These are phyloP conservation scores for Mesembryanthemum crystallinum DNA, from an alignment of 148 eudicot genomes.

Conservation along the genomic window DNA sequence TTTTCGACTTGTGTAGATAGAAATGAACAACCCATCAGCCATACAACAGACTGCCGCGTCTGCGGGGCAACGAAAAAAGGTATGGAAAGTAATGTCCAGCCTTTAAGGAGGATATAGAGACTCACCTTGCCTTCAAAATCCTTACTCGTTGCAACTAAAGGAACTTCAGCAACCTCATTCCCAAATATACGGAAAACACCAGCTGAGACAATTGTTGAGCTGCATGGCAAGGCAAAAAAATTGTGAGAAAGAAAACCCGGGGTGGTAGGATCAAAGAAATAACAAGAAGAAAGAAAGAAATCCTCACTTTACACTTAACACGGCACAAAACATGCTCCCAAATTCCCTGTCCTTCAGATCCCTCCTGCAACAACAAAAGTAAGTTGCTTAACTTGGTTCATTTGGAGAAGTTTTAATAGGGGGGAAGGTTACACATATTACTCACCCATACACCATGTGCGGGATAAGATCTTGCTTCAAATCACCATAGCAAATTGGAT, in stretches of 20 bases:
- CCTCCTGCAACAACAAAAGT: conserved; percentile 44
- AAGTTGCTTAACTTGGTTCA: too few species aligned
- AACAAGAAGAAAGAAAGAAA: neutral
- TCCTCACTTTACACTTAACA: conserved; percentile 66
- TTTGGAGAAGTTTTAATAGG: neutral
- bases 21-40: too few species aligned
- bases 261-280: neutral
- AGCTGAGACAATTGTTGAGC: conserved; percentile 70
- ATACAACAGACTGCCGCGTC: too few species aligned
- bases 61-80: neutral
- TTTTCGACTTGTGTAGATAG: too few species aligned
- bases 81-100: neutral
- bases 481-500: conserved; percentile 57
- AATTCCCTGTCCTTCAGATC: conserved; percentile 57
- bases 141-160: conserved; percentile 69
- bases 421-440: neutral
- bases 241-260: too few species aligned
- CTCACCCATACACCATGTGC: conserved; percentile 87
- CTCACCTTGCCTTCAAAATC: conserved; percentile 66
- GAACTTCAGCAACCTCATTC: conserved; percentile 77
- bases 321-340: conserved; percentile 82
- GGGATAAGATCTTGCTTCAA: conserved; percentile 70
- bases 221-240: conserved; percentile 32
- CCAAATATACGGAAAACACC: conserved; percentile 77
- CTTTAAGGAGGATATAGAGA: neutral